phyloP scores from a whole-genome alignment of 331 rosid genomes.

The Spiraea crenata region DNA sequence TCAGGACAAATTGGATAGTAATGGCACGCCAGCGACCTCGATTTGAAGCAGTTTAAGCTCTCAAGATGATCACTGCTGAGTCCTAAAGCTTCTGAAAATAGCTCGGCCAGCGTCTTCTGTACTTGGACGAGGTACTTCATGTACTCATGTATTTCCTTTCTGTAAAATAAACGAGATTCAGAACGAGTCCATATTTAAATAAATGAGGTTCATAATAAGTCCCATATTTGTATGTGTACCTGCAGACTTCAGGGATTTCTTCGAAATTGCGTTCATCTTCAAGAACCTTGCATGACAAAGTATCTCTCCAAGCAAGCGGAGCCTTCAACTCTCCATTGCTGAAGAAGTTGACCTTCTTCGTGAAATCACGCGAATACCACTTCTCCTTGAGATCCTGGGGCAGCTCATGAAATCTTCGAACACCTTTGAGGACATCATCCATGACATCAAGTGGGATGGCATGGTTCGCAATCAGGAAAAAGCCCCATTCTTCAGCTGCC shows the following conservation, averaged over 20 bases:
- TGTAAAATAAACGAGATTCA: not conserved
- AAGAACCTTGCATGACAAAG: not conserved
- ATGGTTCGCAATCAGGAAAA: conserved; percentile 25
- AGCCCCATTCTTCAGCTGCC: conserved; percentile 15
- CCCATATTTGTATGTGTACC: not conserved
- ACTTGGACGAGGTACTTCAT: not conserved
- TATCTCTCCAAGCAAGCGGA: conserved; percentile 19
- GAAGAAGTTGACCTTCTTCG: not conserved
- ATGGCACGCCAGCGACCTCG: not conserved
- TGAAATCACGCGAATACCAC: conserved; percentile 11
- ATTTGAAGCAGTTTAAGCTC: conserved; percentile 1
- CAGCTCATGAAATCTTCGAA: conserved; percentile 22
- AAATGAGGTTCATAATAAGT: too few species aligned
- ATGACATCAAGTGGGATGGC: conserved; percentile 13
- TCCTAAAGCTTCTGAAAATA: conserved; percentile 13
- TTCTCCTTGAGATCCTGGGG: conserved; percentile 13
- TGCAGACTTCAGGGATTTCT: conserved; percentile 23
- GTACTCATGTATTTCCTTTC: conserved; percentile 5
- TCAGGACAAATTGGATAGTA: conserved; percentile 7
- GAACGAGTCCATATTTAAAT: too few species aligned
- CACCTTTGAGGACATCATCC: conserved; percentile 10
- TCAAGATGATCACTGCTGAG: not conserved
- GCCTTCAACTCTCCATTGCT: not conserved
- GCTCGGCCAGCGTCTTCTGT: not conserved
- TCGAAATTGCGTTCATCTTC: not conserved